These are phyloP conservation scores for Globisporangium recalcitrans DNA, from an alignment of 352 stramenopile species.

Conservation along the genomic window DNA sequence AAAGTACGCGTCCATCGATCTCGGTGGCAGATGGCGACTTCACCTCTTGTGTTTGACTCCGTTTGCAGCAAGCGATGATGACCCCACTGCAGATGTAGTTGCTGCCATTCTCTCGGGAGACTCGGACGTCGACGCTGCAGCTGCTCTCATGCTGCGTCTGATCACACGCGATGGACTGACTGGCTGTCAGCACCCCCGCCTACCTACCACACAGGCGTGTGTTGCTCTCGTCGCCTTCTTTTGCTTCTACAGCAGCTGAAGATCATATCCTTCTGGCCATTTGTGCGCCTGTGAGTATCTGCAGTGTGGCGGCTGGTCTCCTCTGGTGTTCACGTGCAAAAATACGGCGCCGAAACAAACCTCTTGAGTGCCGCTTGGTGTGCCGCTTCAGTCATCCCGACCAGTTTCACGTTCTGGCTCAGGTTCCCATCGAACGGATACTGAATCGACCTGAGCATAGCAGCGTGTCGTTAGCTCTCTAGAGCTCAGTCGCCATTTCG, in stretches of 20 bases:
- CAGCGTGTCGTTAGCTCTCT: not conserved
- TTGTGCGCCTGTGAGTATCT: not conserved
- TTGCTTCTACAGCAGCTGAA: not conserved
- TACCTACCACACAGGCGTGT: not conserved
- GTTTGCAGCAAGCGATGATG: not conserved
- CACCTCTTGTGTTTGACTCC: constrained; percentile 6
- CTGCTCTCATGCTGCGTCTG: constrained; percentile 7
- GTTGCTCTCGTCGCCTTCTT: not conserved
- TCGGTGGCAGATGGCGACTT: not conserved
- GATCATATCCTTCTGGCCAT: not conserved
- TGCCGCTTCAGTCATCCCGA: constrained; percentile 10
- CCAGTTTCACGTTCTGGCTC: constrained; percentile 10
- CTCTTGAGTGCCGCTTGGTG: not conserved
- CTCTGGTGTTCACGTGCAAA: constrained; percentile 1
- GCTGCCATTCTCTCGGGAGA: constrained; percentile 2
- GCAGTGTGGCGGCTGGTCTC: not conserved
- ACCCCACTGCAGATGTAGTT: not conserved
- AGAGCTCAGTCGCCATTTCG: not conserved
- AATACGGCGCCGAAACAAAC: not conserved
- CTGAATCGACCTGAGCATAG: not conserved
- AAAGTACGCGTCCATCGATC: too few relatives aligned
- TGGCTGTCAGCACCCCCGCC: not conserved
- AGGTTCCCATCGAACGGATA: not conserved
- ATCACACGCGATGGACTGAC: not conserved
- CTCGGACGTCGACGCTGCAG: not conserved